Base-by-base conservation (phyloP, 2,329 filamentous ascomycete species). In the Pseudocercospora ulei region DNA sequence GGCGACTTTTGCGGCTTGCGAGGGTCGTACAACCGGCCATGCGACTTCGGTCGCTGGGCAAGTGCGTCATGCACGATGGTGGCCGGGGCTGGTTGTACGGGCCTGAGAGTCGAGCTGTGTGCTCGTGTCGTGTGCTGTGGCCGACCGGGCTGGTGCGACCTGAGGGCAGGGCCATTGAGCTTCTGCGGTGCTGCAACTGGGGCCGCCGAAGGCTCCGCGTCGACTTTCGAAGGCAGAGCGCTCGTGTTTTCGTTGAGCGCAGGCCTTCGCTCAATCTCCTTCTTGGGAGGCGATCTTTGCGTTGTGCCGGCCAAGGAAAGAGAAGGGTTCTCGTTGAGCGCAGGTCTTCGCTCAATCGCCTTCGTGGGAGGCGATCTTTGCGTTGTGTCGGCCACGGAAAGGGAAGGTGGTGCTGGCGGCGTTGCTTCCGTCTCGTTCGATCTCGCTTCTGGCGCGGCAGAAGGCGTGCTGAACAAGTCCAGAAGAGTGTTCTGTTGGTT, bases 401-500 rank as follows among this genome's bases (percentile, higher is more conserved):
- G 52, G 16, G 48, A 53, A 8, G 41, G 31, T 11, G 41, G 42
- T 12, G 38, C 28, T 12, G 29, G 29, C n/a, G 39, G 27, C 30
- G 14, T 29, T 8, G 22, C 12, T 20, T 29, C 29, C 9, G 35
- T 11, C 16, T 43, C 26, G 18, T 5, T 19, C 14, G 29, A 11
- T 12, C 6, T 36, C 17, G 13, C 41, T 38, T 9, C 45, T 17
- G 23, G 35, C 9, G 46, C 24, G 29, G 50, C 49, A 6, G 53
- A 49, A 8, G 56, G 47, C 44, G 58, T 53, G 7, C 57, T 57
- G 50, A 72, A 69, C 2, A 71, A 52, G 40, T 61, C 64, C 14
- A 72, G 52, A 13, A 72, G 50, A 5, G 62, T 58, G 34, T 62
- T 60, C 45, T 69, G 66, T 34, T 69, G 67, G 11, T 59, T 56